Conservation (phyloP, 345 rosid species). For the Gynandropsis gynandra region DNA sequence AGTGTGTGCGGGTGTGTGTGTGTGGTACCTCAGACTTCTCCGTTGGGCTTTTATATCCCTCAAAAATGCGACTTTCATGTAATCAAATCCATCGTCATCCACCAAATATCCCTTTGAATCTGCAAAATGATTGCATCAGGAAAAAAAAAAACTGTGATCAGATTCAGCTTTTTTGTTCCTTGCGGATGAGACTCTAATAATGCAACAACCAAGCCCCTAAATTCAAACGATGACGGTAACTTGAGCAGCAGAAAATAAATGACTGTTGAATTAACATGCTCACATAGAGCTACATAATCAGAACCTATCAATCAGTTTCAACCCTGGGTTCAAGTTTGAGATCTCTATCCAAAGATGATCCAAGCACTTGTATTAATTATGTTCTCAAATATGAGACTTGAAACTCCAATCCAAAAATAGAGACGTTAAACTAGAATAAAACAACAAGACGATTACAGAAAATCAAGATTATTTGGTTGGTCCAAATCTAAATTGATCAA, state of each 20-base stretch:
- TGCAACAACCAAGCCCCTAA: not conserved
- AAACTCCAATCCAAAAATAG: not conserved
- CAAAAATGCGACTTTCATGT: slow-evolving; percentile 86
- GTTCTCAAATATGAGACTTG: too few species aligned
- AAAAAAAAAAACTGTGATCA: slow-evolving; percentile 13
- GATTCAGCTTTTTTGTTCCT: slow-evolving; percentile 1
- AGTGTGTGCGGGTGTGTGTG: too few species aligned
- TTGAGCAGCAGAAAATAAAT: slow-evolving; percentile 5
- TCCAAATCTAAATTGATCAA: not conserved
- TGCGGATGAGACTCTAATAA: not conserved
- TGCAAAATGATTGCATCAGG: slow-evolving; percentile 29
- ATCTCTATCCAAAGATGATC: too few species aligned
- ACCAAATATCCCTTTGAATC: slow-evolving; percentile 95
- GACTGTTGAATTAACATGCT: not conserved
- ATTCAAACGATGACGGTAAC: too few species aligned
- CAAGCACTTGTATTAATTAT: too few species aligned
- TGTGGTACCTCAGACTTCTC: slow-evolving; percentile 97
- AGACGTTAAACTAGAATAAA: slow-evolving; percentile 2
- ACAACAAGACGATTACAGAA: not conserved
- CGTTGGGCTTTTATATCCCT: slow-evolving; percentile 96
- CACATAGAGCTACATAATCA: slow-evolving; percentile 3
- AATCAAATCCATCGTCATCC: slow-evolving; percentile 97
- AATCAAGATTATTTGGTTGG: not conserved
- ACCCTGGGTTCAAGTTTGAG: not conserved
- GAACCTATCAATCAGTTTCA: too few species aligned